phyloP scores from a whole-genome alignment of 371 early-diverging fungal species.

The Batkoa obscura region DNA sequence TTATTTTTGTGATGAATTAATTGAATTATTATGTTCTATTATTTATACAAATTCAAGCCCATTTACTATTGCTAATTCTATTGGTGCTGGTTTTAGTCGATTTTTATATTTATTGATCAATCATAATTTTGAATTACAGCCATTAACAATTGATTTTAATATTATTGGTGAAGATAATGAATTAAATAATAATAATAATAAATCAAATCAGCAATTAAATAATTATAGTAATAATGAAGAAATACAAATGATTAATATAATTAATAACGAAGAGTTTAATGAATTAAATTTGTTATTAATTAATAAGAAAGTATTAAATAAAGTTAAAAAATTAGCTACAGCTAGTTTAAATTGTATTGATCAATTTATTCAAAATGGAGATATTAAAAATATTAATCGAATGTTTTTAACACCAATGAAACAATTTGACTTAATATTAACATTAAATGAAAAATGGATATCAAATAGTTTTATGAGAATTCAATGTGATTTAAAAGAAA shows the following conservation, averaged over 20 bases:
- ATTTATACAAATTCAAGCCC: conserved; percentile 46
- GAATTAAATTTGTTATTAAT: conserved; percentile 27
- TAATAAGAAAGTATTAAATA: conserved; percentile 31
- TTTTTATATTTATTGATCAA: conserved; percentile 41
- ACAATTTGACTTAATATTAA: conserved; percentile 44
- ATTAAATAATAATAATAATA: no score
- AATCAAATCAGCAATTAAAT: conserved; percentile 18
- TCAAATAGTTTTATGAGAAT: conserved; percentile 35
- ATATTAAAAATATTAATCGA: conserved; percentile 6
- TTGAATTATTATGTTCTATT: conserved; percentile 31
- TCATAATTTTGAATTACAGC: conserved; percentile 54
- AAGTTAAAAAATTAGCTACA: conserved; percentile 20
- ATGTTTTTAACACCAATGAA: conserved; percentile 46
- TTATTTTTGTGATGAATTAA: conserved; percentile 34
- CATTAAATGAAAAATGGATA: conserved; percentile 27
- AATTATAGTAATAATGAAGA: conserved; percentile 21
- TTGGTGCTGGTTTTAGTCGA: conserved; percentile 49
- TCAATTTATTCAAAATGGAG: conserved; percentile 11
- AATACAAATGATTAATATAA: conserved; percentile 13
- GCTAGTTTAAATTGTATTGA: conserved; percentile 35
- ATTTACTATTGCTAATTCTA: conserved; percentile 31
- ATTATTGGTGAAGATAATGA: conserved; percentile 15
- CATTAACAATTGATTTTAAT: conserved; percentile 55
- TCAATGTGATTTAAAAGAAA: conserved; percentile 18
- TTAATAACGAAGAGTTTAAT: conserved; percentile 4